Evolutionary conservation across 1,284 basidiomycete genomes (phyloP), one percentile per base, ranked within the genome.

Genomic region (Cystobasidiaceae sp.): DNA sequence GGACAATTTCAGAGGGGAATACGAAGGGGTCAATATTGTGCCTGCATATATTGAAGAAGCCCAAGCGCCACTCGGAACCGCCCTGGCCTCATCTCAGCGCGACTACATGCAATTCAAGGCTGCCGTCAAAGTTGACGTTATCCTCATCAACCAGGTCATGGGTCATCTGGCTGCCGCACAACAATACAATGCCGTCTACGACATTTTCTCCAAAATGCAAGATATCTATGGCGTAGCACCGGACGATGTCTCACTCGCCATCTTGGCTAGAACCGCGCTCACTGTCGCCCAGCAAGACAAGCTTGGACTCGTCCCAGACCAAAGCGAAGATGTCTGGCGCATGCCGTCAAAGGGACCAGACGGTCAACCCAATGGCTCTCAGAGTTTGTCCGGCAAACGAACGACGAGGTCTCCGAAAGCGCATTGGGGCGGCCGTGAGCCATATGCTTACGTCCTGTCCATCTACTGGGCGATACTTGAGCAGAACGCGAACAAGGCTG

Each of bases 101-200:
- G n/a, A n/a, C n/a, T n/a, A n/a, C n/a, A n/a, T n/a, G n/a, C n/a
- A n/a, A n/a, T n/a, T n/a, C n/a, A n/a, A n/a, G n/a, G n/a, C n/a
- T n/a, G n/a, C n/a, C 2, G 61, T 73, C 39, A 48, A 55, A 25
- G 63, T 75, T 44, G 69, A 71, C 28, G 56, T 58, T 21, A 49
- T 67, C 1, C 61, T 73, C 13, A 28, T 75, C 51, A 86, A 86
- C 70, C 75, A 79, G 19, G 81, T 85, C 70, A 80, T 89, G 77
- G 75, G 78, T 6, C 72, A 80, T 3, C 76, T 84, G n/a, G 78
- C 78, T 27, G 79, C 79, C 23, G 77, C 79, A 17, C 77, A 79
- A 15, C 80, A 84, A 3, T 85, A 84, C 0, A 85, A 86, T 69
- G 74, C 81, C 2, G 80, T 85, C 1, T 86, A 85, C 72, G 77